phyloP scores from a whole-genome alignment of 208 protist species.

The Wallacemonas sp. region DNA sequence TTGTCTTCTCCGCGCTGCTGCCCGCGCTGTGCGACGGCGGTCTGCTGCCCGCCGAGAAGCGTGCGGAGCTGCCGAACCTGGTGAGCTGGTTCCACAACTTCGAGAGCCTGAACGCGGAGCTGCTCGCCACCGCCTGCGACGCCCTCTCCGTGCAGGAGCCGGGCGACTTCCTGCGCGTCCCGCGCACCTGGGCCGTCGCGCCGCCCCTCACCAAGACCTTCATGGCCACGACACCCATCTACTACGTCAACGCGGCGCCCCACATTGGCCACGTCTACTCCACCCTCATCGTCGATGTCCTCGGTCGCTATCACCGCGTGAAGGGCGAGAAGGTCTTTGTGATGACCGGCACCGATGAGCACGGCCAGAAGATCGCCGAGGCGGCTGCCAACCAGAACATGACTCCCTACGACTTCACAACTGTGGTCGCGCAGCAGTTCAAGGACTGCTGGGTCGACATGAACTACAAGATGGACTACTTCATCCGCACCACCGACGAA shows the following conservation, averaged over 20 bases:
- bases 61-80: slow-evolving; percentile 51
- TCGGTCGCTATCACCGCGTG: slow-evolving; percentile 87
- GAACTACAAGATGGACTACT: slow-evolving; percentile 92
- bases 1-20: slow-evolving; percentile 71
- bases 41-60: slow-evolving; percentile 47
- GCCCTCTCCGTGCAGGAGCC: slow-evolving; percentile 78
- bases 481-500: slow-evolving; percentile 97
- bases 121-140: slow-evolving; percentile 63
- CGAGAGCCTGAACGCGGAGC: slow-evolving; percentile 43
- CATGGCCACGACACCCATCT: slow-evolving; percentile 90
- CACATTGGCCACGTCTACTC: slow-evolving; percentile 94
- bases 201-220: slow-evolving; percentile 76
- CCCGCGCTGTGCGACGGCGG: slow-evolving; percentile 85
- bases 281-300: slow-evolving; percentile 88
- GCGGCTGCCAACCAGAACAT: slow-evolving; percentile 75
- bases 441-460: slow-evolving; percentile 86
- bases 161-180: slow-evolving; percentile 79
- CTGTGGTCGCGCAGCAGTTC: slow-evolving; percentile 89
- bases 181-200: slow-evolving; percentile 66
- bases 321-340: slow-evolving; percentile 91
- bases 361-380: slow-evolving; percentile 98
- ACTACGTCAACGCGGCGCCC: slow-evolving; percentile 92
- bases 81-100: slow-evolving; percentile 78
- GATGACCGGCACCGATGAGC: slow-evolving; percentile 99
- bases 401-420: slow-evolving; percentile 91